Evolutionary conservation across 306 rosid genomes (phyloP).

Genomic region (Oemleria cerasiformis): DNA sequence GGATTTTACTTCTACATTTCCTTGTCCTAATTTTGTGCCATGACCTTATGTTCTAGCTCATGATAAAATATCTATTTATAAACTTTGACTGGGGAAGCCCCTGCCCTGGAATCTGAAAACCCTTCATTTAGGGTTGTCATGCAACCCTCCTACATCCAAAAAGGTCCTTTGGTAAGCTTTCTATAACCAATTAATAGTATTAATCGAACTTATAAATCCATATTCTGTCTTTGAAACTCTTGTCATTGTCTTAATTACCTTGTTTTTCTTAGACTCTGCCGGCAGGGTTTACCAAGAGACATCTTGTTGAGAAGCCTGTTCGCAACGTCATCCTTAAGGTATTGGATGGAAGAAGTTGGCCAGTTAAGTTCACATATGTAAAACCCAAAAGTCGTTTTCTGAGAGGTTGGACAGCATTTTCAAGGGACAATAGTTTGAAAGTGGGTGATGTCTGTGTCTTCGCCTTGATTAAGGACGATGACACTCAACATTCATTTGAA

Average conservation of each 20-base stretch:
- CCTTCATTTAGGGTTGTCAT: slow-evolving; percentile 24
- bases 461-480: not conserved
- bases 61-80: no score
- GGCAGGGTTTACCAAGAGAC: not conserved
- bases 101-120: not conserved
- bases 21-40: not conserved
- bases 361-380: not conserved
- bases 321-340: not conserved
- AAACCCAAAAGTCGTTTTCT: not conserved
- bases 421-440: slow-evolving; percentile 18
- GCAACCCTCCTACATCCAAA: not conserved
- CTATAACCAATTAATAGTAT: not conserved
- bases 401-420: slow-evolving; percentile 14
- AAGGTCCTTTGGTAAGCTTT: slow-evolving; percentile 13
- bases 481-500: not conserved
- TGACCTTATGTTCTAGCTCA: no score
- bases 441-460: not conserved
- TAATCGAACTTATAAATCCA: not conserved
- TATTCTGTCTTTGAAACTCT: not conserved
- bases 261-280: not conserved
- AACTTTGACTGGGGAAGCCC: not conserved
- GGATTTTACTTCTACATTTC: not conserved
- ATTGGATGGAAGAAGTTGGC: not conserved
- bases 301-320: not conserved
- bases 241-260: not conserved